Percentiles rank a stretch among this genome's conserved stretches.
Conservation (phyloP, 176 grass and related monocot species). For the Ampelocalamus luodianensis region DNA sequence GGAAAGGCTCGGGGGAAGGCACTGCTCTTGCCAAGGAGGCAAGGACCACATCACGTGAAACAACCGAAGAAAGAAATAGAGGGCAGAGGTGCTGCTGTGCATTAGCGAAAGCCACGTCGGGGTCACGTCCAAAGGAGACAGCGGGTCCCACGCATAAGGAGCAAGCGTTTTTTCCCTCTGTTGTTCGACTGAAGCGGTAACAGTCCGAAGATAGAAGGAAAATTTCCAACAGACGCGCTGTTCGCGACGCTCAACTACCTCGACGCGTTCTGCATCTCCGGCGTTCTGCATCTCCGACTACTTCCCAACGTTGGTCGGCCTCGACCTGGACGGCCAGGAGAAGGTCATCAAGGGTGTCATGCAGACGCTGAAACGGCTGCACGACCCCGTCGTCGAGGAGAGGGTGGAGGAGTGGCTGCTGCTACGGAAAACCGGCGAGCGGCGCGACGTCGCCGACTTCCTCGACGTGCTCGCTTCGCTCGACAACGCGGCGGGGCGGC, state of each 20-base stretch:
- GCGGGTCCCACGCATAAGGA: no score
- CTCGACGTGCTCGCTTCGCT: conserved; percentile 53
- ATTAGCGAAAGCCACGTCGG: no score
- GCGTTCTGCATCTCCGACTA: conserved; percentile 63
- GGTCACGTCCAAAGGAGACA: no score
- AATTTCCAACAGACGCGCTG: no score
- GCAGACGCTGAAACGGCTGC: conserved; percentile 34
- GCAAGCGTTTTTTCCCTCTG: no score
- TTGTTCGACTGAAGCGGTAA: no score
- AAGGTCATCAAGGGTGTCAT: conserved; percentile 33
- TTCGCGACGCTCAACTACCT: conserved; percentile 40
- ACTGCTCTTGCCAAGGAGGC: no score
- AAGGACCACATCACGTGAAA: no score
- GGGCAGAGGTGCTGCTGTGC: no score
- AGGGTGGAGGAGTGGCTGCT: conserved; percentile 49
- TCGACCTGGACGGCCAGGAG: conserved; percentile 60
- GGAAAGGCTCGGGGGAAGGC: no score
- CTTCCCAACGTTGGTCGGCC: conserved; percentile 45
- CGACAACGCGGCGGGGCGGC: neutral
- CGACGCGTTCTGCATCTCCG: conserved; percentile 55
- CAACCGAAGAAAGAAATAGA: no score
- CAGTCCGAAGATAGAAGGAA: no score
- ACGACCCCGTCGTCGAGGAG: conserved; percentile 37
- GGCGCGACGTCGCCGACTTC: conserved; percentile 34
- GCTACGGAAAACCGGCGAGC: conserved; percentile 25